Conservation (phyloP, 441 rosid species). For the Adansonia gregorii region DNA sequence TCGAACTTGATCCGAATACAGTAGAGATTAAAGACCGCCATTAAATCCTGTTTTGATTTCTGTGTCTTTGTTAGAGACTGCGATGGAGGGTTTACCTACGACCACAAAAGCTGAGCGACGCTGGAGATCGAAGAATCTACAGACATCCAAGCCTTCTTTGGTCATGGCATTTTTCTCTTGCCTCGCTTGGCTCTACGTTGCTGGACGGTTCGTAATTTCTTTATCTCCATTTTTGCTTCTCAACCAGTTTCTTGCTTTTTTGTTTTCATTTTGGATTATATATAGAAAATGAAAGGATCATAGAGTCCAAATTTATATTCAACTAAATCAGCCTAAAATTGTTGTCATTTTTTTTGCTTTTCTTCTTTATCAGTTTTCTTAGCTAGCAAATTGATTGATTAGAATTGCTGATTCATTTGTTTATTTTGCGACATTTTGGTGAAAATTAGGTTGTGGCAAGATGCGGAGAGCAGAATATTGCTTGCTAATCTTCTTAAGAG, state of each 20-base stretch:
- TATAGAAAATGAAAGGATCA: background rate
- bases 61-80: slow-evolving; percentile 28
- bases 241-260: background rate
- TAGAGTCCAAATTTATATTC: background rate
- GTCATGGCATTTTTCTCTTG: slow-evolving; percentile 91
- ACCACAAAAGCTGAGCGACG: slow-evolving; percentile 74
- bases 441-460: slow-evolving; percentile 88
- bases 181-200: slow-evolving; percentile 97
- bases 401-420: slow-evolving; percentile 22
- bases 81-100: slow-evolving; percentile 79
- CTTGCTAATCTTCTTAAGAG: slow-evolving; percentile 69
- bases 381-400: background rate
- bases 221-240: slow-evolving; percentile 12
- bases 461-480: slow-evolving; percentile 76
- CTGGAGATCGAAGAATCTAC: slow-evolving; percentile 75
- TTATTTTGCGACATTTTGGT: slow-evolving; percentile 27
- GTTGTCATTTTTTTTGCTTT: background rate
- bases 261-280: background rate
- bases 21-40: background rate
- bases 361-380: background rate
- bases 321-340: background rate
- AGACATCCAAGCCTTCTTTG: slow-evolving; percentile 76
- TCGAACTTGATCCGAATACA: background rate
- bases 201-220: slow-evolving; percentile 72
- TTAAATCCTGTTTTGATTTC: slow-evolving; percentile 11